phyloP scores from a whole-genome alignment of 116 monocot genomes.

The Zostera marina region DNA sequence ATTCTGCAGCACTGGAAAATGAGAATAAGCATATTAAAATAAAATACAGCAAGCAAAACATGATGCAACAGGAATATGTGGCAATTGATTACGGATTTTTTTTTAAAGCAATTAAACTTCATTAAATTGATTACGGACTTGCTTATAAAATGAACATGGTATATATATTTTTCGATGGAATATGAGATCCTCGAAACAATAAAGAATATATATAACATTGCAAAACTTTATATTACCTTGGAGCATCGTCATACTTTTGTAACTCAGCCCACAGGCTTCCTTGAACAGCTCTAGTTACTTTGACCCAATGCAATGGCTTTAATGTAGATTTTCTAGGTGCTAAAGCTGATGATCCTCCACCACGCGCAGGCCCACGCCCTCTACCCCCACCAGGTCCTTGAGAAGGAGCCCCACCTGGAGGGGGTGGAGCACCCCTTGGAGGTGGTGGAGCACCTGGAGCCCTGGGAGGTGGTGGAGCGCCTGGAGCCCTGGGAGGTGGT shows the following conservation, averaged over 20 bases:
- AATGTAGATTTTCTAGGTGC: conserved; percentile 43
- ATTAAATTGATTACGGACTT: conserved; percentile 3
- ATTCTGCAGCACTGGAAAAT: conserved; percentile 59
- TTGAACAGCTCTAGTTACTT: conserved; percentile 89
- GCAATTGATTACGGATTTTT: too few species aligned
- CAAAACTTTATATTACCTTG: conserved; percentile 29
- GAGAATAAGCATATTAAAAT: not conserved
- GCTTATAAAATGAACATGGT: not conserved
- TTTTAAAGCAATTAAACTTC: too few species aligned
- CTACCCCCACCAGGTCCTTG: conserved; percentile 25
- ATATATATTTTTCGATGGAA: not conserved
- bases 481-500: conserved; percentile 29
- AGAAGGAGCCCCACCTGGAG: conserved; percentile 15
- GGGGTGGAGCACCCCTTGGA: conserved; percentile 13
- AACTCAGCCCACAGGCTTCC: conserved; percentile 98
- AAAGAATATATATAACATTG: too few species aligned
- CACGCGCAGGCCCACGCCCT: conserved; percentile 43
- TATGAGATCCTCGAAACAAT: not conserved
- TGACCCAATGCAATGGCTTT: conserved; percentile 94
- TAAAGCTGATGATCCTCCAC: conserved; percentile 14
- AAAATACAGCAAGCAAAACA: not conserved
- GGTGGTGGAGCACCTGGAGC: conserved; percentile 43
- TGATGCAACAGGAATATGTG: not conserved
- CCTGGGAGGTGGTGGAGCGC: conserved; percentile 23
- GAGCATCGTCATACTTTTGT: conserved; percentile 63